Percentiles rank a stretch among this genome's conserved stretches.
phyloP scores from a whole-genome alignment of 208 protist genomes.

The Leishmania arabica region DNA sequence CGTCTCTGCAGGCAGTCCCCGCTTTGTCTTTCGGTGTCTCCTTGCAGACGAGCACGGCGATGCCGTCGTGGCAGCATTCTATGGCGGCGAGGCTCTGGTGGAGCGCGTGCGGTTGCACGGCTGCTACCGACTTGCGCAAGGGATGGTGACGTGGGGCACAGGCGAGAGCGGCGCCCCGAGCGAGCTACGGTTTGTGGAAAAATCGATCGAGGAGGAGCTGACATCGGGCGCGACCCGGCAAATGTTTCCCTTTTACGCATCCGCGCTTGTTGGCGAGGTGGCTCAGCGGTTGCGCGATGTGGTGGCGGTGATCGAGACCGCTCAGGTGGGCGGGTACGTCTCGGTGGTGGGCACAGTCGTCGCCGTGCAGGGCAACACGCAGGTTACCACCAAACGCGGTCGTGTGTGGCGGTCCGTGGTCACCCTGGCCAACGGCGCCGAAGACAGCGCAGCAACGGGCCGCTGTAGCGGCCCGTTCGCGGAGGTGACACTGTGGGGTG shows the following conservation, averaged over 20 bases:
- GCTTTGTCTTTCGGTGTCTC: conserved; percentile 47
- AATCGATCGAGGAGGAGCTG: conserved; percentile 30
- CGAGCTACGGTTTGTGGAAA: conserved; percentile 50
- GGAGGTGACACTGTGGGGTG: conserved; percentile 79
- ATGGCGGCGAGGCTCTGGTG: conserved; percentile 7
- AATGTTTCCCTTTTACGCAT: conserved; percentile 40
- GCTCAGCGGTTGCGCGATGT: conserved; percentile 32
- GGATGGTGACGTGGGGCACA: conserved; percentile 36
- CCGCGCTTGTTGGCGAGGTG: conserved; percentile 38
- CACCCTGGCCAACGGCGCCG: conserved; percentile 37
- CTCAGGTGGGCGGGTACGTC: conserved; percentile 49
- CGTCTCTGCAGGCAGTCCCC: not conserved
- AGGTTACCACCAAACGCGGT: conserved; percentile 64
- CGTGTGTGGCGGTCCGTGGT: conserved; percentile 51
- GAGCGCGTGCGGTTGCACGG: conserved; percentile 38
- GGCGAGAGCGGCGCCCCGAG: conserved; percentile 33
- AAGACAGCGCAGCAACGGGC: not conserved
- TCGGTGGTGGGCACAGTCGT: conserved; percentile 51
- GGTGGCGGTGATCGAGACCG: conserved; percentile 26
- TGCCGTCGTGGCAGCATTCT: conserved; percentile 41
- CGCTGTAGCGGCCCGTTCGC: conserved; percentile 7
- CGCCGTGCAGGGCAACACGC: conserved; percentile 13
- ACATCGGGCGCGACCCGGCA: not conserved
- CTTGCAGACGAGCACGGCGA: conserved; percentile 63
- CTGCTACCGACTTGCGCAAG: conserved; percentile 30